phyloP scores from a whole-genome alignment of 352 stramenopile genomes.

The Elongisporangium senticosum region DNA sequence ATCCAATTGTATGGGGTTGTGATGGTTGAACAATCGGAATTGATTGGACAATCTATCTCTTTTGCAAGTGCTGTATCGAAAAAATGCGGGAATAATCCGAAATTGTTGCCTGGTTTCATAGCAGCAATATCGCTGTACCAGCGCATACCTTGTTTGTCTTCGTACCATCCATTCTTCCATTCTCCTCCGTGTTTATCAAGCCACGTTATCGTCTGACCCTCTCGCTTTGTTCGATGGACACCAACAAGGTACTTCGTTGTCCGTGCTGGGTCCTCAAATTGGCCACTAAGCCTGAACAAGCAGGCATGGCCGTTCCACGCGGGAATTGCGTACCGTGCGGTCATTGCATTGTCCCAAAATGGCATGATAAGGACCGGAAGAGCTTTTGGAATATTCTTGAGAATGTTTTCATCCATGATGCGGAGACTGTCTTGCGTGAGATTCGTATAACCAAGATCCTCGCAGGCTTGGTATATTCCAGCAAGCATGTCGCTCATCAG shows the following conservation, averaged over 20 bases:
- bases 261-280: neutral
- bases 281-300: slow-evolving; percentile 4
- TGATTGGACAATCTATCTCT: neutral
- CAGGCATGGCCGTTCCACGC: slow-evolving; percentile 9
- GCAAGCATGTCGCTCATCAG: slow-evolving; percentile 7
- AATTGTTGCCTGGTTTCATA: too few species aligned
- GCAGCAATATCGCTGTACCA: too few species aligned
- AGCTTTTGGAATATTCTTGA: slow-evolving; percentile 1
- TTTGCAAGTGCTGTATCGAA: too few species aligned
- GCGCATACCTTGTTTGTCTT: too few species aligned
- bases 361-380: slow-evolving; percentile 14
- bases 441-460: slow-evolving; percentile 8
- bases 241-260: neutral
- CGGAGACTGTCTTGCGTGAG: slow-evolving; percentile 9
- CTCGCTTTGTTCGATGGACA: slow-evolving; percentile 7
- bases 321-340: slow-evolving; percentile 4
- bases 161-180: slow-evolving; percentile 25
- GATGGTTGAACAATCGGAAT: slow-evolving; percentile 20
- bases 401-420: slow-evolving; percentile 6
- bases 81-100: too few species aligned
- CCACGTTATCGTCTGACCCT: slow-evolving; percentile 14
- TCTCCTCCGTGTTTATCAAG: slow-evolving; percentile 13
- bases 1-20: neutral
- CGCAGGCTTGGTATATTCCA: slow-evolving; percentile 5
- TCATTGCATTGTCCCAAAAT: slow-evolving; percentile 9